Evolutionary conservation across 192 early-diverging fungal species (phyloP).

Genomic region (Allomyces macrogynus): DNA sequence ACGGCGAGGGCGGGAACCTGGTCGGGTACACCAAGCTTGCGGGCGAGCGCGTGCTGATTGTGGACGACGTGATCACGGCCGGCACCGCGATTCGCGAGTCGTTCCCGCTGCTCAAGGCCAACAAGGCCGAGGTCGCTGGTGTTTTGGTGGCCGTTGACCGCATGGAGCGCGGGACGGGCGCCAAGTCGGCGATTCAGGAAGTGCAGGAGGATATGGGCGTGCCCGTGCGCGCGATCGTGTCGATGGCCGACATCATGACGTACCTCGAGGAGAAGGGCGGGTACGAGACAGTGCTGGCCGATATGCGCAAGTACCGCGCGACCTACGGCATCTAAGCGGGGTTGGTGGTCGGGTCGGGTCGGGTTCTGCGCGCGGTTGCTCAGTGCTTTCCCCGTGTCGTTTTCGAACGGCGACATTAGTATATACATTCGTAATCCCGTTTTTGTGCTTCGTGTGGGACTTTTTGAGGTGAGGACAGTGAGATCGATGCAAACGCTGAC

Average conservation of each 20-base stretch:
- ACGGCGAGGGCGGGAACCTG: constrained; percentile 92
- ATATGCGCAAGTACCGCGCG: constrained; percentile 61
- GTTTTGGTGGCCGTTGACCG: constrained; percentile 86
- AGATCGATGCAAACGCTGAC: too few species aligned
- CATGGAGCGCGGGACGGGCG: constrained; percentile 55
- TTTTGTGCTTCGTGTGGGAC: too few species aligned
- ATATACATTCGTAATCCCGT: too few species aligned
- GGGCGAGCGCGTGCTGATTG: constrained; percentile 52
- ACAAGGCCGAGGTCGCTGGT: constrained; percentile 53
- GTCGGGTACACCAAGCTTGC: constrained; percentile 62
- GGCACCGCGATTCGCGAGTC: constrained; percentile 95
- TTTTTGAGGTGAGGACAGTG: too few species aligned
- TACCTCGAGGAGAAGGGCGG: constrained; percentile 56
- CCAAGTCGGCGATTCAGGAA: constrained; percentile 75
- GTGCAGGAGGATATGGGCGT: constrained; percentile 59
- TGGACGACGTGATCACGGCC: constrained; percentile 98
- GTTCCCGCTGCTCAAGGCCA: constrained; percentile 51
- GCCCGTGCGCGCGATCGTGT: constrained; percentile 71
- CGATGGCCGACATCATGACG: constrained; percentile 65
- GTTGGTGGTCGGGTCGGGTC: too few species aligned
- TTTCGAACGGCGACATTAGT: too few species aligned
- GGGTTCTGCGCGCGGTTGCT: too few species aligned
- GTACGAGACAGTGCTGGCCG: constrained; percentile 34
- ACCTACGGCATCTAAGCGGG: constrained; percentile 50
- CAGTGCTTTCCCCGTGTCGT: too few species aligned